Evolutionary conservation across 495 filamentous ascomycete species (phyloP).

Genomic region (Acidomyces sp.): DNA sequence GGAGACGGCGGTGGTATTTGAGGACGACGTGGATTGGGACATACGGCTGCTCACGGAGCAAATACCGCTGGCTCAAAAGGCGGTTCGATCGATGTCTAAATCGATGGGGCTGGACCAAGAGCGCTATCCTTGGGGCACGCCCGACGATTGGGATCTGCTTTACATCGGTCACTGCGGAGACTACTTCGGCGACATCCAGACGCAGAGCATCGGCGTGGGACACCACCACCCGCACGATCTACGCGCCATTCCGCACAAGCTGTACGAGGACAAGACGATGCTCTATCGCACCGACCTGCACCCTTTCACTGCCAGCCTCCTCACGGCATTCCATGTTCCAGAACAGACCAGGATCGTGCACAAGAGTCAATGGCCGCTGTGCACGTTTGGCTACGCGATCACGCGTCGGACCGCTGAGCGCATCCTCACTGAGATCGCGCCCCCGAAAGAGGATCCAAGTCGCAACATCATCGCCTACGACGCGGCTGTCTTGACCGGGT

Average conservation of each 20-base stretch:
- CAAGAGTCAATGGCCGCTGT: conserved; percentile 29
- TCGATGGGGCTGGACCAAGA: neutral
- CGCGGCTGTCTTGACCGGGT: conserved; percentile 12
- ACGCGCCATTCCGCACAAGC: conserved; percentile 17
- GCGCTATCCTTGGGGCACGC: conserved; percentile 15
- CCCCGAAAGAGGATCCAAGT: conserved; percentile 4
- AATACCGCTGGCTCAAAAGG: conserved; percentile 23
- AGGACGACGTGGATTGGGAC: conserved; percentile 40
- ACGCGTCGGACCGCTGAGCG: conserved; percentile 19
- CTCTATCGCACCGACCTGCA: conserved; percentile 13
- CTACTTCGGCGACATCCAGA: conserved; percentile 14
- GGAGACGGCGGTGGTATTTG: conserved; percentile 35
- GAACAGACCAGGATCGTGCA: conserved; percentile 28
- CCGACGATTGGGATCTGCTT: conserved; percentile 32
- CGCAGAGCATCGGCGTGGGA: conserved; percentile 15
- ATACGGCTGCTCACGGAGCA: conserved; percentile 26
- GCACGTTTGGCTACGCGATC: conserved; percentile 37
- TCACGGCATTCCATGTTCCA: conserved; percentile 19
- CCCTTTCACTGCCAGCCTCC: conserved; percentile 17
- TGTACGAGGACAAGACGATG: conserved; percentile 20
- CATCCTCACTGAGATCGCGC: conserved; percentile 16
- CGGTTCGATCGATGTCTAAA: conserved; percentile 4
- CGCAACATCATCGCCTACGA: conserved; percentile 13
- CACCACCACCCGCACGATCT: conserved; percentile 16
- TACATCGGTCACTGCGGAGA: conserved; percentile 35